Conservation (phyloP, 2,329 filamentous ascomycete genomes). For the Colletotrichum australisinense region DNA sequence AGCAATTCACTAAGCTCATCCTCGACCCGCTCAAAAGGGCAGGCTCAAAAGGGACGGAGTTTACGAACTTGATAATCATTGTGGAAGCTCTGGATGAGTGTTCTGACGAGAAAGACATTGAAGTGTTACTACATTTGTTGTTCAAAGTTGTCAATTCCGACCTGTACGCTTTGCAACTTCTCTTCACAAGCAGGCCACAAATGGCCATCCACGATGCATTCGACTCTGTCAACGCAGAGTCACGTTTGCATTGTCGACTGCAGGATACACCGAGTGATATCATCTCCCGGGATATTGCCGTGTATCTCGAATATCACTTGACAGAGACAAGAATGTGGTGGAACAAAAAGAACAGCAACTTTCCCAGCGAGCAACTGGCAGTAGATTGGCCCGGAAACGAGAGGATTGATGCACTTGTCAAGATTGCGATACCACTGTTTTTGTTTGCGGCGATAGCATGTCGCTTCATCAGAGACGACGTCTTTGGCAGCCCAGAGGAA, state of each 20-base stretch:
- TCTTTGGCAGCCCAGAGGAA: background rate
- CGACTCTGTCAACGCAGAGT: background rate
- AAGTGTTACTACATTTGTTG: background rate
- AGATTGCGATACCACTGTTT: conserved; percentile 36
- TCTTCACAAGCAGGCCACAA: conserved; percentile 46
- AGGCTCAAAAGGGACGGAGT: too few species aligned
- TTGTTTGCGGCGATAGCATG: conserved; percentile 37
- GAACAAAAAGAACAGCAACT: background rate
- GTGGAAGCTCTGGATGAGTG: background rate
- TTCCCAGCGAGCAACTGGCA: too few species aligned
- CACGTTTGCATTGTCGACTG: background rate
- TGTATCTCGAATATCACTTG: background rate
- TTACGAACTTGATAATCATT: background rate
- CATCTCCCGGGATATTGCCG: background rate
- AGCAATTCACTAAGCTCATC: background rate
- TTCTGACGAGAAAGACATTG: background rate
- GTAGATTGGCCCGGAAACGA: background rate
- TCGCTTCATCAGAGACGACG: conserved; percentile 16
- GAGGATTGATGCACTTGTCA: background rate
- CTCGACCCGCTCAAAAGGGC: background rate
- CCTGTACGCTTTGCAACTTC: background rate
- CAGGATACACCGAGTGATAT: background rate
- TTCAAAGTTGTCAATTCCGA: background rate
- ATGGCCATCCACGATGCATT: conserved; percentile 47
- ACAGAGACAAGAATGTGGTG: background rate